Evolutionary conservation across 23 red algal species (phyloP).

Genomic region (Cyanidioschyzon merolae): DNA sequence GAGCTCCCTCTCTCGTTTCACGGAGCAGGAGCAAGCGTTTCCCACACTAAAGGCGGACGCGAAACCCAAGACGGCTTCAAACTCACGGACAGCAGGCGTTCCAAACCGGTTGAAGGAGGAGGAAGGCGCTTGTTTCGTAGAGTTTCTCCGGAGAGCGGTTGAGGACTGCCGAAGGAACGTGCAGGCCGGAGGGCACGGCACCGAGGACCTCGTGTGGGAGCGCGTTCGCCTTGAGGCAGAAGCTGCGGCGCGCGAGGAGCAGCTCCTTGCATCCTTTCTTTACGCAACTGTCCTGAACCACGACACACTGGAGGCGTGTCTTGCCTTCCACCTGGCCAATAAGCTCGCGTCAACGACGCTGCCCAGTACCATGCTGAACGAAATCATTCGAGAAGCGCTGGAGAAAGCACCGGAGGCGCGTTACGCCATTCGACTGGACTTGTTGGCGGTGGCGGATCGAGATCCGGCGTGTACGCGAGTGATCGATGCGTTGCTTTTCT

Average conservation of each 20-base stretch:
- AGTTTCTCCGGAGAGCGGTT: not conserved
- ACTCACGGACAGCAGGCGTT: not conserved
- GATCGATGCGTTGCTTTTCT: conserved; percentile 76
- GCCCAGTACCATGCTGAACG: conserved; percentile 61
- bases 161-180: not conserved
- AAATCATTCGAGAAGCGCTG: conserved; percentile 46
- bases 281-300: conserved; percentile 90
- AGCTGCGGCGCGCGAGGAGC: conserved; percentile 52
- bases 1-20: not conserved
- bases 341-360: conserved; percentile 63
- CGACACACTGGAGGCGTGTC: conserved; percentile 32
- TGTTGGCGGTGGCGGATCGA: conserved; percentile 74
- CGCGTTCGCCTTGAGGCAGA: conserved; percentile 54
- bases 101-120: conserved; percentile 13
- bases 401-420: conserved; percentile 19
- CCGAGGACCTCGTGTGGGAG: conserved; percentile 33
- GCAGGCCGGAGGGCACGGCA: not conserved
- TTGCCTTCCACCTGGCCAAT: conserved; percentile 84
- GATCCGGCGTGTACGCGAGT: conserved; percentile 82
- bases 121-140: not conserved
- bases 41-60: not conserved
- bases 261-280: conserved; percentile 74
- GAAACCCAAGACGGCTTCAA: too few relatives aligned
- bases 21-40: not conserved
- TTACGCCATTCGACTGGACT: conserved; percentile 37